These are phyloP conservation scores for Sodiomyces alkalinus DNA, from an alignment of 2,329 filamentous ascomycete genomes.

Conservation along the genomic window DNA sequence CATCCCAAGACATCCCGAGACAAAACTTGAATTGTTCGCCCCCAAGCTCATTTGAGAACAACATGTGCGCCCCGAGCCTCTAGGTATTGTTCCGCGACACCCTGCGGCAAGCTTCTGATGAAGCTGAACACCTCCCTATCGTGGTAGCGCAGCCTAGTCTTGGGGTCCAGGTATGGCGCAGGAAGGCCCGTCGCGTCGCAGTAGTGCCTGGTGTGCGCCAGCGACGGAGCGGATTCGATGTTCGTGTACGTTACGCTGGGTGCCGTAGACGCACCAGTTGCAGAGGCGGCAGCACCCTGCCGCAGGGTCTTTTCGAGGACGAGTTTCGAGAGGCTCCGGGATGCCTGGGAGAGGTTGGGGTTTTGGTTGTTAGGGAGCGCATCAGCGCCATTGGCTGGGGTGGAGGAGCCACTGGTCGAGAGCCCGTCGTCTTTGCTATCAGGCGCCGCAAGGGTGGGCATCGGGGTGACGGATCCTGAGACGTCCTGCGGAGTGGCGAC, in stretches of 20 bases:
- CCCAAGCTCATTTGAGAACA: slow-evolving; percentile 53
- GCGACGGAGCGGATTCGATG: slow-evolving; percentile 82
- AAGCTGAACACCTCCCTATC: slow-evolving; percentile 82
- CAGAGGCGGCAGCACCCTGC: slow-evolving; percentile 18
- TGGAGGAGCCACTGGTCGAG: slow-evolving; percentile 42
- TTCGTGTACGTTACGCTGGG: slow-evolving; percentile 85
- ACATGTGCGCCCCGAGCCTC: slow-evolving; percentile 87
- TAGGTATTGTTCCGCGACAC: slow-evolving; percentile 73
- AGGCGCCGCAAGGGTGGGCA: neutral
- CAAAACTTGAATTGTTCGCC: too few species aligned
- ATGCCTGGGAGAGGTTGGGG: slow-evolving; percentile 76
- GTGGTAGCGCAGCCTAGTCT: slow-evolving; percentile 85
- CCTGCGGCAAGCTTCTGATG: slow-evolving; percentile 66
- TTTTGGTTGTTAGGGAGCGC: slow-evolving; percentile 17
- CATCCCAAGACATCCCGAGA: too few species aligned
- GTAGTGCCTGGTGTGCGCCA: slow-evolving; percentile 75
- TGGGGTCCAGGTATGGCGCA: slow-evolving; percentile 88
- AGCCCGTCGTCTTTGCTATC: slow-evolving; percentile 32
- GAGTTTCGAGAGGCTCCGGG: slow-evolving; percentile 70
- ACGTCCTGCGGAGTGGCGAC: slow-evolving; percentile 60
- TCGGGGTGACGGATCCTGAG: slow-evolving; percentile 56
- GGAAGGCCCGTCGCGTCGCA: slow-evolving; percentile 90
- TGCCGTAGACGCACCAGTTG: slow-evolving; percentile 52
- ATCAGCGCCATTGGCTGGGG: slow-evolving; percentile 28
- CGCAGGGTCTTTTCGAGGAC: slow-evolving; percentile 71